These are phyloP conservation scores for Erysimum pusillum DNA, from an alignment of 441 rosid genomes.

Conservation along the genomic window DNA sequence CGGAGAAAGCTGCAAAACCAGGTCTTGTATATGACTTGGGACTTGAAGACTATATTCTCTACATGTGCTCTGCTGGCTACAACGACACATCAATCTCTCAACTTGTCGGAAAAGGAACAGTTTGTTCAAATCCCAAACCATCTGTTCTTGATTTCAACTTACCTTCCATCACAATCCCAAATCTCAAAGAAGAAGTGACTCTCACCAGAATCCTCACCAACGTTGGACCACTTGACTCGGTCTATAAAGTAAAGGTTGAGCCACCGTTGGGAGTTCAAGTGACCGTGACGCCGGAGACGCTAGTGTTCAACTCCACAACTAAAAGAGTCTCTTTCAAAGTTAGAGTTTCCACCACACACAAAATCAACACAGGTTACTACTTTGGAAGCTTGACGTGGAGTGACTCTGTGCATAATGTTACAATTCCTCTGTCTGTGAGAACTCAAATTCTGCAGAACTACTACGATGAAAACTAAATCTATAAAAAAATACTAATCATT, in stretches of 20 bases:
- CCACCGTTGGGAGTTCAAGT: slow-evolving; percentile 57
- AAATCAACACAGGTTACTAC: slow-evolving; percentile 47
- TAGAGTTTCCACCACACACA: slow-evolving; percentile 35
- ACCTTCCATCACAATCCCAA: slow-evolving; percentile 67
- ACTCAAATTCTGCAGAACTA: slow-evolving; percentile 34
- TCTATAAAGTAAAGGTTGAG: slow-evolving; percentile 52
- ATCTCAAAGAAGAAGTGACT: slow-evolving; percentile 55
- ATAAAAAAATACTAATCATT: not conserved
- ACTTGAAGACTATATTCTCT: slow-evolving; percentile 56
- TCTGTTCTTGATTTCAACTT: slow-evolving; percentile 50
- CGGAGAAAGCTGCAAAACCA: slow-evolving; percentile 61
- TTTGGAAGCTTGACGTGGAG: slow-evolving; percentile 73
- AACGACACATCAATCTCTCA: slow-evolving; percentile 52
- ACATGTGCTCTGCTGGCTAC: slow-evolving; percentile 69
- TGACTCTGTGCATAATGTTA: slow-evolving; percentile 52
- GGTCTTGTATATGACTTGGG: slow-evolving; percentile 65
- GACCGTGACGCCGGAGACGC: slow-evolving; percentile 53
- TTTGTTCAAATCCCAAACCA: slow-evolving; percentile 25
- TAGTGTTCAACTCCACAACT: slow-evolving; percentile 47
- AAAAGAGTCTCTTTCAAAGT: slow-evolving; percentile 49
- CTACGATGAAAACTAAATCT: slow-evolving; percentile 35
- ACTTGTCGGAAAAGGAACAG: slow-evolving; percentile 27
- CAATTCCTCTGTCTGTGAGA: slow-evolving; percentile 52
- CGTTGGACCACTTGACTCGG: slow-evolving; percentile 58
- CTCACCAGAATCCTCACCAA: slow-evolving; percentile 66